Conservation (phyloP, 2,329 filamentous ascomycete genomes). For the Ceratocystis cubensis region DNA sequence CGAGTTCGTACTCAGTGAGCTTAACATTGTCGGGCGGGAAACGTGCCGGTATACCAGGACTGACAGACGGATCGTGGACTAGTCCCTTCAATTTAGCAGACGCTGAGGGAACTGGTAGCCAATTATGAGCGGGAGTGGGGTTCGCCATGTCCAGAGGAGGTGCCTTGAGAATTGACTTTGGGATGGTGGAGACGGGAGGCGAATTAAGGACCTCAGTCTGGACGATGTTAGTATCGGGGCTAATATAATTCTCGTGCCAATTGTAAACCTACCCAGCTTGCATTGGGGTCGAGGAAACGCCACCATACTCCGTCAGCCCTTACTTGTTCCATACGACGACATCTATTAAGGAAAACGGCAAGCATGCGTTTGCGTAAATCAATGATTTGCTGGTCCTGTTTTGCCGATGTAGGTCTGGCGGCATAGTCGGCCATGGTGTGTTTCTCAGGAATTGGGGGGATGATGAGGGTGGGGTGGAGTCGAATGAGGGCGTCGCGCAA, state of each 20-base stretch:
- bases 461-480: slow-evolving; percentile 86
- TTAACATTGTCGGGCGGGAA: slow-evolving; percentile 70
- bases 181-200: slow-evolving; percentile 77
- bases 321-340: slow-evolving; percentile 82
- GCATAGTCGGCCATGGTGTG: slow-evolving; percentile 98
- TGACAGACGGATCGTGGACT: slow-evolving; percentile 26
- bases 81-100: slow-evolving; percentile 62
- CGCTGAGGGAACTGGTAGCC: slow-evolving; percentile 69
- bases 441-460: slow-evolving; percentile 96
- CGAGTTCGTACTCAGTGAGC: slow-evolving; percentile 77
- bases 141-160: slow-evolving; percentile 95
- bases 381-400: slow-evolving; percentile 94
- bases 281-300: slow-evolving; percentile 94
- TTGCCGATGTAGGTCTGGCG: slow-evolving; percentile 92
- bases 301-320: slow-evolving; percentile 92
- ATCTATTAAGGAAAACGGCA: slow-evolving; percentile 87
- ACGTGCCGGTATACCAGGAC: slow-evolving; percentile 33
- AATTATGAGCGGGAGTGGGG: slow-evolving; percentile 72
- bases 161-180: slow-evolving; percentile 86
- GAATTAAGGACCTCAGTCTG: slow-evolving; percentile 92
- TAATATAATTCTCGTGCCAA: slow-evolving; percentile 16
- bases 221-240: slow-evolving; percentile 22
- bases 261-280: slow-evolving; percentile 67
- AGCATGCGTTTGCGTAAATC: slow-evolving; percentile 95
- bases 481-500: slow-evolving; percentile 77